Base-by-base conservation (phyloP, 768 basidiomycete species). In the Tricholoma saponaceum region DNA sequence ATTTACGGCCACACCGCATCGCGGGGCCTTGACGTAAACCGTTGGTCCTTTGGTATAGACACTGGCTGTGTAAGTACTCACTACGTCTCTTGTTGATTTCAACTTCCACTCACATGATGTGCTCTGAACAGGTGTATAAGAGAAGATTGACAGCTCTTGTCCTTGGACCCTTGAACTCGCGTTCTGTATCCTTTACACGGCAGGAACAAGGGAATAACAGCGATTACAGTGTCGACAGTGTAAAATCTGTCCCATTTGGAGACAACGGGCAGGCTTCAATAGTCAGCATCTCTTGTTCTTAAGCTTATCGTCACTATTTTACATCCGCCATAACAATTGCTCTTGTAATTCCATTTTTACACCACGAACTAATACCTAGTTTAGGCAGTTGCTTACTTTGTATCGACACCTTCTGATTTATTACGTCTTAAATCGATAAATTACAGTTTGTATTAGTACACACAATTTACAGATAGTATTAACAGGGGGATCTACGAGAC, bases 1-100 rank as follows among this genome's bases (percentile, higher is more conserved):
- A 71, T 96, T 5, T 97, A 96, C 69, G 95, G 93, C 0, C 95
- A 97, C 65, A 80, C 86, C 7, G 94, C 95, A 5, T 75, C 80
- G 3, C 78, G 90, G 25, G 91, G 90, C 12, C 76, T 97, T 12
- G 92, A 95, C 68, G 70, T 93, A 62, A 87, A 89, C 60, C 78
- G 89, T 20, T 96, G 89, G 88, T 83, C 86, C 2, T 74, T 94
- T 58, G 95, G 95, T 1, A 71, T 96, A 32, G 95, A 98, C 69
- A 81, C 89, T 0, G 95, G 91, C 10, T 96, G 94, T 66, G 90
- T 93, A 68, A 69, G 86, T 43, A 51, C n/a, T 57, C 35, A 23
- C 33, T 37, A 44, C 18, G 25, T 23, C 35, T 47, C 16, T 25
- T 7, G n/a, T 22, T 26, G 13, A 33, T 20, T 44, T 2, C 32